Conservation (phyloP, 352 stramenopile genomes). For the Blastocystis sp. region DNA sequence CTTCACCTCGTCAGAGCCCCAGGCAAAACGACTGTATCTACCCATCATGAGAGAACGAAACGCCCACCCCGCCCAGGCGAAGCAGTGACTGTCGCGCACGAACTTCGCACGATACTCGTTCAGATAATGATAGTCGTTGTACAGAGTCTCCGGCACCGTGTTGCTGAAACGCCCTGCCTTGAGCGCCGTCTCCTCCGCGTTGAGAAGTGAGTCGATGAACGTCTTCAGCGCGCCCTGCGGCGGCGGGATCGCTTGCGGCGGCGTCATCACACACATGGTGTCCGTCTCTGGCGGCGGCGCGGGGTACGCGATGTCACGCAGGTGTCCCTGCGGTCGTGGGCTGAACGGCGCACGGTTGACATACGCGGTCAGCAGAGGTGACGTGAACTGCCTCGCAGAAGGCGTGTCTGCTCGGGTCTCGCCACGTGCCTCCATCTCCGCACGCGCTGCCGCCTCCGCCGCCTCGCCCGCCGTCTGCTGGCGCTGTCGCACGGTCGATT, state of each 20-base stretch:
- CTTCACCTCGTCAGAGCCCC: conserved; percentile 62
- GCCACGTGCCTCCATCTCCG: not conserved
- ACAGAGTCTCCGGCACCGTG: conserved; percentile 5
- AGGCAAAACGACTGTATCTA: conserved; percentile 43
- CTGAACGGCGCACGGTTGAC: not conserved
- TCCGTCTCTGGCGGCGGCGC: not conserved
- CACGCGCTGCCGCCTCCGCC: not conserved
- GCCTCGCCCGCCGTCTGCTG: not conserved
- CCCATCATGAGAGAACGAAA: not conserved
- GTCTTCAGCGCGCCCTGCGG: not conserved
- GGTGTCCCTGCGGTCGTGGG: not conserved
- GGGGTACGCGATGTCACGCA: not conserved
- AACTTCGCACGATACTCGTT: conserved; percentile 67
- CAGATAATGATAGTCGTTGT: conserved; percentile 68
- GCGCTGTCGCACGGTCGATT: not conserved
- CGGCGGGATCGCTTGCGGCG: not conserved
- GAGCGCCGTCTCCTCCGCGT: not conserved
- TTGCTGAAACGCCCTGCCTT: conserved; percentile 20
- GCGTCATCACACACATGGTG: not conserved
- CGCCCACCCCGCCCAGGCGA: conserved; percentile 25
- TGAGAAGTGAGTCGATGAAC: conserved; percentile 2
- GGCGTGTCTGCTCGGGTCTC: not conserved
- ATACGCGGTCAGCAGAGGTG: not conserved
- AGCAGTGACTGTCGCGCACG: conserved; percentile 38
- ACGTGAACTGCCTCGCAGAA: not conserved